A percentile compares a stretch with the other conserved stretches of the same genome.
Evolutionary conservation across 768 basidiomycete genomes (phyloP).

Genomic region (Mycena albidolilacea): DNA sequence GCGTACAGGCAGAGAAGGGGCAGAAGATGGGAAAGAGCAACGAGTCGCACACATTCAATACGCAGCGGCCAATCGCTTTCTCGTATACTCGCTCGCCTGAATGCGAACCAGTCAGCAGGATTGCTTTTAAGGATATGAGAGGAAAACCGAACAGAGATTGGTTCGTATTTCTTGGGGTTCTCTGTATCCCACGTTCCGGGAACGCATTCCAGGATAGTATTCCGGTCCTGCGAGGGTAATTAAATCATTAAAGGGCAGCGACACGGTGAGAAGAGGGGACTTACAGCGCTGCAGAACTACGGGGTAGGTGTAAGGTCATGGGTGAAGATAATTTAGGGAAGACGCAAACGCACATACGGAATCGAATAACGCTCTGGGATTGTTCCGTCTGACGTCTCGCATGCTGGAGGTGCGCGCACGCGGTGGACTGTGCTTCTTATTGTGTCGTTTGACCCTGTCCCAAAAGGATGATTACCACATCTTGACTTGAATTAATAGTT

Average conservation of each 20-base stretch:
- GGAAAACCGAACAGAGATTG: too few species aligned
- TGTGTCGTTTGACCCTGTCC: too few species aligned
- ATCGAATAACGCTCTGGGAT: slow-evolving; percentile 72
- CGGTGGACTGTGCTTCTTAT: slow-evolving; percentile 64
- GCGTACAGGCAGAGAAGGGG: too few species aligned
- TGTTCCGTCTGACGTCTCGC: slow-evolving; percentile 44
- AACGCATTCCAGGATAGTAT: slow-evolving; percentile 45
- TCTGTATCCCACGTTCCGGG: too few species aligned
- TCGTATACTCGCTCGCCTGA: too few species aligned
- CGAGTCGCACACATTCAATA: neutral
- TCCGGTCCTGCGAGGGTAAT: slow-evolving; percentile 49
- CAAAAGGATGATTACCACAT: too few species aligned
- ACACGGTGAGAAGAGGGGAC: slow-evolving; percentile 37
- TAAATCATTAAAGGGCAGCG: neutral
- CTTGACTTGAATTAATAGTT: too few species aligned
- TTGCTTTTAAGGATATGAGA: too few species aligned
- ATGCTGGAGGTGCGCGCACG: slow-evolving; percentile 58
- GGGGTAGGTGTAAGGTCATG: neutral
- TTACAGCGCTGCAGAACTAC: slow-evolving; percentile 21
- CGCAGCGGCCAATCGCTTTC: neutral
- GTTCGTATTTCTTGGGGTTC: too few species aligned
- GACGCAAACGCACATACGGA: slow-evolving; percentile 60
- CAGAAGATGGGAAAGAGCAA: too few species aligned
- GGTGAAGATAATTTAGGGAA: neutral
- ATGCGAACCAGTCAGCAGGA: too few species aligned